Evolutionary conservation across 2,329 filamentous ascomycete genomes (phyloP), one percentile per base, ranked within the genome.

Genomic region (Apiospora kogelbergensis): DNA sequence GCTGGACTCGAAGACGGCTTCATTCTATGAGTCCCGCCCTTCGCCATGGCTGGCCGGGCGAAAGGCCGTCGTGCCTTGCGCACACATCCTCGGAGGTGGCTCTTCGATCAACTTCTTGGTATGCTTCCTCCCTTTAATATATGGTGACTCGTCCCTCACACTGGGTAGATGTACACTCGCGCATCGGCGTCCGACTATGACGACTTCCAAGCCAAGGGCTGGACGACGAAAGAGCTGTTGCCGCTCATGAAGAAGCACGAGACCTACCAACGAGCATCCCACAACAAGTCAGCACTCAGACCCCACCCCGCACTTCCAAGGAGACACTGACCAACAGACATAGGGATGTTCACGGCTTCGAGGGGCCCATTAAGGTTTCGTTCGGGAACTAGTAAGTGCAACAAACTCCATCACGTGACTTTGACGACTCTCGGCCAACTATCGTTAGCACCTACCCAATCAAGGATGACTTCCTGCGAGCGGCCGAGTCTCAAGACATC

Each of bases 171-270:
- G 89, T 92, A 92, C 81, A 92, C 90, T 24, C 86, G 90, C 73
- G 90, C 90, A 26, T 91, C 89, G 1, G 89, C 89, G 7, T 91
- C 89, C 0, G 90, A 93, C 78, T 93, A 93, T 71, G 92, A 94
- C 75, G 91, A 93, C 80, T 94, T 93, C 80, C 90, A 93, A 75
- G 88, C 91, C 67, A 90, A 93, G 78, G 92, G 92, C n/a, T 94
- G 92, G 92, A 89, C 86, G 10, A 93, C 91, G 3, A 87, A 93
- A 78, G 91, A 94, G 71, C 85, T 94, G 6, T 81, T 94, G 6
- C 92, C 92, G 0, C 83, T 94, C 24, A 94, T 94, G 91, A 91
- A 83, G 82, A 94, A 94, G 83, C 90, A 93, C 71, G 92, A 94
- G 81, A 94, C 91, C 0, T 94, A 94, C 74, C 92, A 94, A 74